These are phyloP conservation scores for Trichocladium uniseriatum DNA, from an alignment of 495 filamentous ascomycete genomes.

Conservation along the genomic window DNA sequence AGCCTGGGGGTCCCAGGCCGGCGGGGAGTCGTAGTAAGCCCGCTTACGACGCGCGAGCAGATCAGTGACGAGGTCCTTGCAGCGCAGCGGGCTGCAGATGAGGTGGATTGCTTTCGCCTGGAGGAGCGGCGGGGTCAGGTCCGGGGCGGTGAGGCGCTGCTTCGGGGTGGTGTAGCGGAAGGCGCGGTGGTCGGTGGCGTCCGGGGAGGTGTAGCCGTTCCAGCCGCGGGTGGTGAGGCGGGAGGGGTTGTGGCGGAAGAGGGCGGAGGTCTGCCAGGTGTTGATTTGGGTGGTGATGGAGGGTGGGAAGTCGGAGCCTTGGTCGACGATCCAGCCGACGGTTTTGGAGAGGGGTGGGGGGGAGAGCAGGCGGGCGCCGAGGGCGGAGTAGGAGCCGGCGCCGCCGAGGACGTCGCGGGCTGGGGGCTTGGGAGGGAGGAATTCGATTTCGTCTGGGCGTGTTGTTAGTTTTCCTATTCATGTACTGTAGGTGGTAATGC, in stretches of 20 bases:
- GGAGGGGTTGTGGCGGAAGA: constrained; percentile 54
- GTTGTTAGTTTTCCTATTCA: constrained; percentile 14
- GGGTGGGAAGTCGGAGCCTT: constrained; percentile 74
- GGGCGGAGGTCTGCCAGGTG: constrained; percentile 62
- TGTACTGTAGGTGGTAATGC: not conserved
- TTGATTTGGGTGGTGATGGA: constrained; percentile 52
- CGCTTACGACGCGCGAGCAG: constrained; percentile 42
- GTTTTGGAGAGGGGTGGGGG: constrained; percentile 46
- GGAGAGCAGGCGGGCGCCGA: constrained; percentile 83
- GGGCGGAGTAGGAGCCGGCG: constrained; percentile 72
- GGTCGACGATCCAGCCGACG: constrained; percentile 87
- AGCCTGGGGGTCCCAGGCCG: too few species aligned
- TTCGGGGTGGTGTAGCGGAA: constrained; percentile 89
- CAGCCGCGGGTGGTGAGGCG: constrained; percentile 80
- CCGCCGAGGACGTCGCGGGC: constrained; percentile 72
- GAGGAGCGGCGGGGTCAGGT: constrained; percentile 45
- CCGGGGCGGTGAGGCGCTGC: constrained; percentile 52
- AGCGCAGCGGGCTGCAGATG: constrained; percentile 73
- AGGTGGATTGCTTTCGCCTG: constrained; percentile 74
- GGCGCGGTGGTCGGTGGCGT: constrained; percentile 48
- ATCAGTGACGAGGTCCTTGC: constrained; percentile 56
- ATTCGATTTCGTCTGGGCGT: constrained; percentile 80
- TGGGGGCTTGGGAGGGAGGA: constrained; percentile 48
- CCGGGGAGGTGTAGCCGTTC: constrained; percentile 66
- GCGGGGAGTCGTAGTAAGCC: too few species aligned